phyloP scores from a whole-genome alignment of 768 basidiomycete species.

The Calocera cornea region DNA sequence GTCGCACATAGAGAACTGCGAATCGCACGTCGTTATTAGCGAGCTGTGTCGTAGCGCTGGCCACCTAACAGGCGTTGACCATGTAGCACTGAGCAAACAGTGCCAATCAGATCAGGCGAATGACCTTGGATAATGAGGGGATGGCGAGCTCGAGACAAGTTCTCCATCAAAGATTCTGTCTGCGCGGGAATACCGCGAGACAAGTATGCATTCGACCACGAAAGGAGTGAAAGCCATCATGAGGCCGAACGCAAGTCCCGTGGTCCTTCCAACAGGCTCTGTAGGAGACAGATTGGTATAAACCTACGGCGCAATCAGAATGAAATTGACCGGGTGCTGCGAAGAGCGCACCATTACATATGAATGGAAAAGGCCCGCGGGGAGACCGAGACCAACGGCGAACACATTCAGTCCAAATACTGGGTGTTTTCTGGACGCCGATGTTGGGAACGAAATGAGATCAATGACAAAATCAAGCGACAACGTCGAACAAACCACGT shows the following conservation, averaged over 20 bases:
- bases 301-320: constrained; percentile 10
- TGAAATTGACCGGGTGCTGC: constrained; percentile 15
- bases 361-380: constrained; percentile 15
- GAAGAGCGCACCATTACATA: constrained; percentile 8
- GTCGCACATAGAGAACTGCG: not conserved
- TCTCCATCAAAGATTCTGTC: constrained; percentile 11
- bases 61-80: constrained; percentile 13
- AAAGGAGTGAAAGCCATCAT: constrained; percentile 24
- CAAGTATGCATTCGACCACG: constrained; percentile 28
- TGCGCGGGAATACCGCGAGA: constrained; percentile 27
- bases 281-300: not conserved
- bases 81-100: constrained; percentile 12
- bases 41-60: constrained; percentile 23
- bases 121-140: constrained; percentile 23
- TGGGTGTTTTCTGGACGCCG: constrained; percentile 18
- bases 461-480: constrained; percentile 26
- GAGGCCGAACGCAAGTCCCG: constrained; percentile 14
- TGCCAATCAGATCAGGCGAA: constrained; percentile 19
- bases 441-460: constrained; percentile 25
- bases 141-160: constrained; percentile 20
- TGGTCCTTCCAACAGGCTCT: not conserved
- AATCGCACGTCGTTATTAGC: constrained; percentile 9
- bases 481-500: constrained; percentile 22
- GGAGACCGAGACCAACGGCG: constrained; percentile 19
- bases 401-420: constrained; percentile 27